Base-by-base conservation (phyloP, 306 rosid species). In the Citrullus amarus region DNA sequence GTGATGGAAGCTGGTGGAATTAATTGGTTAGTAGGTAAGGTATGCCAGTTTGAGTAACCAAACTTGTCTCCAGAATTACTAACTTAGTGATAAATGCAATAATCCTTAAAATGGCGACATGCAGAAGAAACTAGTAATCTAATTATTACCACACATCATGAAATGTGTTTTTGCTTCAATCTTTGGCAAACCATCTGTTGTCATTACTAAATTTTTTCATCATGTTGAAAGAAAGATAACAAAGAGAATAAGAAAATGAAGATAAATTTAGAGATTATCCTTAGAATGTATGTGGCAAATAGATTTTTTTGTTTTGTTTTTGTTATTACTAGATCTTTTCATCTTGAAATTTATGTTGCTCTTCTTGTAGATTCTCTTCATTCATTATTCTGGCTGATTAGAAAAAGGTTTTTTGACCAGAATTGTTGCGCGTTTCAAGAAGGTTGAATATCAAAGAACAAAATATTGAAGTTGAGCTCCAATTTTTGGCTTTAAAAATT, bases 21-120 rank as follows among this genome's bases (percentile, higher is more conserved):
- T 80, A 95, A 95, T 86, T 95, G 98, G 98, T 95, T 95, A 92
- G 97, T 95, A 95, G 98, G 98, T 95, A 95, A 95, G 98, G 98
- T 92, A 89, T 86, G 98, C 91, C 87, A 80, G 81, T 81, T 73
- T 73, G 65, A 36, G 71, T 83, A 81, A 43, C 83, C 74, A 66
- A 63, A 61, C 16, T 9, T 72, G 68, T 3, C 53, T 65, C 71
- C 16, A 57, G 14, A 62, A 46, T 48, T 48, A 44, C 50, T 9
- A 36, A 43, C 46, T 69, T 55, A 61, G 72, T 76, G 48, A 43
- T n/a, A n/a, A n/a, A 55, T 20, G 41, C 13, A 81, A 28, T 51
- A 41, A 13, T 76, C 18, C 75, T n/a, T 68, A 12, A 68, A 43
- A 43, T 43, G 75, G 75, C 0, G 18, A 18, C 17, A 44, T 70